phyloP scores from a whole-genome alignment of 352 stramenopile genomes.

The Elongisporangium undulatum region DNA sequence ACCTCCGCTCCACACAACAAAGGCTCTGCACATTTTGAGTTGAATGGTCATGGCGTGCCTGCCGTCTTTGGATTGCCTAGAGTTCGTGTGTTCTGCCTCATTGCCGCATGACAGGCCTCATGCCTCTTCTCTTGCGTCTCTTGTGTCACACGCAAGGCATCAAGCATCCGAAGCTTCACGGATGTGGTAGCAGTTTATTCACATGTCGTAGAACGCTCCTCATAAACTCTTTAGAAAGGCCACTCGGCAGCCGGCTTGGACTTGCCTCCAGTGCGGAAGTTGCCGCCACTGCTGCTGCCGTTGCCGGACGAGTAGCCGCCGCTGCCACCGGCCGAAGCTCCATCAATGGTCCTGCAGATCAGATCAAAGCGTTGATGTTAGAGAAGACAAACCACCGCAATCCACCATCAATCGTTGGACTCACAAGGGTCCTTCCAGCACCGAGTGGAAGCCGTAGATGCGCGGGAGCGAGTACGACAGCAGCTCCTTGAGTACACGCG shows the following conservation, averaged over 20 bases:
- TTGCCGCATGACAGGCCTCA: neutral
- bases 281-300: constrained; percentile 14
- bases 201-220: no score
- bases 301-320: constrained; percentile 17
- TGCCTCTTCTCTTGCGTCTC: neutral
- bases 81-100: no score
- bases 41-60: constrained; percentile 4
- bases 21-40: neutral
- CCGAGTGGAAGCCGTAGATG: constrained; percentile 72
- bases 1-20: constrained; percentile 11
- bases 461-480: constrained; percentile 74
- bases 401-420: constrained; percentile 4
- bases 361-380: neutral
- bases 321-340: constrained; percentile 25
- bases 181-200: constrained; percentile 3
- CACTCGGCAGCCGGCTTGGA: constrained; percentile 59
- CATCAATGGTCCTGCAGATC: constrained; percentile 40
- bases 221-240: constrained; percentile 65
- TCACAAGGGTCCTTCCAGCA: constrained; percentile 69
- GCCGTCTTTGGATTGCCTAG: constrained; percentile 3
- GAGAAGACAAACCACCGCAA: neutral
- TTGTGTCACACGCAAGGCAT: no score
- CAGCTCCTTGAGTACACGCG: constrained; percentile 66
- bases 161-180: no score
- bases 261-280: constrained; percentile 5